Conservation (phyloP, 2,329 filamentous ascomycete species). For the Penicillium sp. region DNA sequence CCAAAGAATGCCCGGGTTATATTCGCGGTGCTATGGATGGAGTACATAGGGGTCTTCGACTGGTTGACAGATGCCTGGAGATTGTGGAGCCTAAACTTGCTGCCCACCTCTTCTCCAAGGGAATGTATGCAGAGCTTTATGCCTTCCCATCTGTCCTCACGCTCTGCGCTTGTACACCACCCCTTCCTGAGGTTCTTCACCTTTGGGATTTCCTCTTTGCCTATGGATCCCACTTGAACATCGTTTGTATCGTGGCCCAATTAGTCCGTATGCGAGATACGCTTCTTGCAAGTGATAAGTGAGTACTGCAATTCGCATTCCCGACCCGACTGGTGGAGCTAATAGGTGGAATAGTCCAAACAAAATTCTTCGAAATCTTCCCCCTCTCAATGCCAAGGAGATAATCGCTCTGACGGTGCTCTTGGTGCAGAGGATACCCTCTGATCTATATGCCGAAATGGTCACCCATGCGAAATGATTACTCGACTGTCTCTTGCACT, state of each 20-base stretch:
- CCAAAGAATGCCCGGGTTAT: slow-evolving; percentile 86
- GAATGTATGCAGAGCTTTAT: slow-evolving; percentile 89
- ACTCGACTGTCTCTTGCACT: not conserved
- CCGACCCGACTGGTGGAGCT: not conserved
- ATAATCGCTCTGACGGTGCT: slow-evolving; percentile 83
- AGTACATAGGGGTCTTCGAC: slow-evolving; percentile 84
- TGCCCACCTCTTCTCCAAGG: slow-evolving; percentile 78
- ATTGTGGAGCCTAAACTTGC: slow-evolving; percentile 90
- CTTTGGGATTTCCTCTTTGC: slow-evolving; percentile 98
- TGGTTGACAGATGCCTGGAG: slow-evolving; percentile 88
- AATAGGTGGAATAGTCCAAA: slow-evolving; percentile 68
- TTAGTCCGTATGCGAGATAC: slow-evolving; percentile 83
- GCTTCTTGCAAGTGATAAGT: slow-evolving; percentile 83
- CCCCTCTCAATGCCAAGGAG: slow-evolving; percentile 76
- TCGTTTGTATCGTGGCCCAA: slow-evolving; percentile 94
- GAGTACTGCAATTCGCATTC: slow-evolving; percentile 21
- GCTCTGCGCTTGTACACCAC: slow-evolving; percentile 92
- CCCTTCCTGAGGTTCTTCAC: slow-evolving; percentile 85
- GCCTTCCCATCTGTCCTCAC: slow-evolving; percentile 95
- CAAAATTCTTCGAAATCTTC: slow-evolving; percentile 85
- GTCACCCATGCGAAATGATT: slow-evolving; percentile 71
- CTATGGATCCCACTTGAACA: slow-evolving; percentile 91
- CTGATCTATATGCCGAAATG: slow-evolving; percentile 87
- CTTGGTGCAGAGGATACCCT: slow-evolving; percentile 85
- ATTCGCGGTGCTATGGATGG: slow-evolving; percentile 96